Evolutionary conservation across 306 rosid genomes (phyloP), one percentile per base, ranked within the genome.

Genomic region (Astragalus glycyphyllos): DNA sequence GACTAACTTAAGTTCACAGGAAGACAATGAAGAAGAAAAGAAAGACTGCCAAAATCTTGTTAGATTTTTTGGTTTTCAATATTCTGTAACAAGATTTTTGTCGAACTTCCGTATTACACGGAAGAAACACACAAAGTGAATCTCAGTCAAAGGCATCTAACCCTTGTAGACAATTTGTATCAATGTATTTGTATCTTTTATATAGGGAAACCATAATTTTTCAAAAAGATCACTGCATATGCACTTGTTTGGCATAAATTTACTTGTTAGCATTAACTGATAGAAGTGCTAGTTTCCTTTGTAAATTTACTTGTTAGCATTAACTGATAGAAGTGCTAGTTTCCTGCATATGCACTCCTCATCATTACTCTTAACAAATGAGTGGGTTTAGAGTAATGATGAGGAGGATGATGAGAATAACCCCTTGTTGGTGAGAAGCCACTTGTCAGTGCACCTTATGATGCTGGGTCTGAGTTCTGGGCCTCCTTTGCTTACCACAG

Each of bases 41-140:
- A 89, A 77, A 84, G 99, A 86, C 55, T 91, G 95, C 74, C 92
- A 87, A 83, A 91, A 91, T 66, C 64, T 94, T 12, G 80, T 74
- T 71, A 89, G 82, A 45, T 94, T 94, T 84, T 89, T 91, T 16
- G 96, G 91, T 12, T 78, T 82, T 69, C 85, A 90, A 15, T 72
- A 83, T 79, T 70, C 83, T 73, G 64, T 84, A 54, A 44, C 87
- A 23, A 84, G 95, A 77, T 66, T 73, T 83, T 72, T 89, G 65
- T 90, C 97, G 10, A 83, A 11, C 77, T 83, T 85, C 8, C 49
- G 51, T 76, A 73, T 69, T 58, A 74, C 77, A 40, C 79, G 29
- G 61, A 88, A 88, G 90, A 86, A 55, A 58, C 98, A 88, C 74
- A 49, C 63, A 49, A 83, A 78, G 68, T 78, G 74, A 83, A 76